Percentiles rank a stretch among this genome's conserved stretches.
Evolutionary conservation across 495 filamentous ascomycete genomes (phyloP).

Genomic region (Polyplosphaeria fusca): DNA sequence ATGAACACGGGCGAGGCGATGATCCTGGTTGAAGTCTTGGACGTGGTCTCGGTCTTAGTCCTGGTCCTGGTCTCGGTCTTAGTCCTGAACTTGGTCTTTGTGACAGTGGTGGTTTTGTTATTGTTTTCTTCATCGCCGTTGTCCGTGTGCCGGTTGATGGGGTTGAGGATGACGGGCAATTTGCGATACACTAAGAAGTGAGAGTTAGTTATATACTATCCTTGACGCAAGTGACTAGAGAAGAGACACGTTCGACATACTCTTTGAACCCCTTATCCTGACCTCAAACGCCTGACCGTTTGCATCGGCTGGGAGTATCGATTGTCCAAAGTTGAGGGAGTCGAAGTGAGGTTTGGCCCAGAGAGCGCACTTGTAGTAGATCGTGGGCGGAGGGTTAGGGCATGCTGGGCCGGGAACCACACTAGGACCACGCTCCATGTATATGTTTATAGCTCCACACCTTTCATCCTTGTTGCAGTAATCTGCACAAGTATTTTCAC

Average conservation of each 20-base stretch:
- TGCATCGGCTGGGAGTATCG: neutral
- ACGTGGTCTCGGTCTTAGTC: neutral
- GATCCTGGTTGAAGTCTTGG: neutral
- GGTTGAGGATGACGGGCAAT: too few species aligned
- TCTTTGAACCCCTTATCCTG: constrained; percentile 1
- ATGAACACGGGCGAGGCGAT: too few species aligned
- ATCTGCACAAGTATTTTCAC: too few species aligned
- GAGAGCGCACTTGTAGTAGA: constrained; percentile 6
- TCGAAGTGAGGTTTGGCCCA: neutral
- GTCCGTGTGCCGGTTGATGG: too few species aligned
- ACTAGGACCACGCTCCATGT: constrained; percentile 2
- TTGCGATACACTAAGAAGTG: too few species aligned
- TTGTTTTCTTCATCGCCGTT: too few species aligned
- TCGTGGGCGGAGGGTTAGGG: constrained; percentile 5
- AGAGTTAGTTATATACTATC: too few species aligned
- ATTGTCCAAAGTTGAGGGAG: neutral
- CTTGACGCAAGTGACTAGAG: too few species aligned
- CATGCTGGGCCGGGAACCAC: constrained; percentile 4
- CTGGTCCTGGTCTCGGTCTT: neutral
- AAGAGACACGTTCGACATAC: neutral
- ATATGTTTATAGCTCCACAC: constrained; percentile 12
- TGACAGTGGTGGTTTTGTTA: too few species aligned
- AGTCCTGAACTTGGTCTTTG: neutral
- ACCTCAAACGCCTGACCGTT: constrained; percentile 1
- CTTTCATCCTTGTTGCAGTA: neutral